These are phyloP conservation scores for Leishmania tropica DNA, from an alignment of 208 protist species.

Conservation along the genomic window DNA sequence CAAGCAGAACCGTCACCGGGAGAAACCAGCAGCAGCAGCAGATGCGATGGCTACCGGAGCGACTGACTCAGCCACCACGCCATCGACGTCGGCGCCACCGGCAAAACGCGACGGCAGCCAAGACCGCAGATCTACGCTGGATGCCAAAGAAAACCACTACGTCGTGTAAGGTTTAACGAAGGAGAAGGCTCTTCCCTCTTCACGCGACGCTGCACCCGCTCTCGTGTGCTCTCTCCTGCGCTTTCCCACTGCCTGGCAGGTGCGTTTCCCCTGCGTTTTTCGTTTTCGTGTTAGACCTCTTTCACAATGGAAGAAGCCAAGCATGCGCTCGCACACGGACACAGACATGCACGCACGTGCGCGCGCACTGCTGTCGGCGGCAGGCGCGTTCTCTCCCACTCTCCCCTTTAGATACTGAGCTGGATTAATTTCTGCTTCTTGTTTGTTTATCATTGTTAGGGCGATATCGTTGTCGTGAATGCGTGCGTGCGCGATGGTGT, in stretches of 20 bases:
- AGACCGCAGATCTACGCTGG: not conserved
- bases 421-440: no score
- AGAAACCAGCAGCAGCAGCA: not conserved
- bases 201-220: not conserved
- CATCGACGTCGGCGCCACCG: not conserved
- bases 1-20: not conserved
- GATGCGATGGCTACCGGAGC: not conserved
- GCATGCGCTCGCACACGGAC: not conserved
- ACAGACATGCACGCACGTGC: not conserved
- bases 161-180: not conserved
- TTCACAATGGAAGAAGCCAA: not conserved
- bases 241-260: not conserved
- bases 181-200: not conserved
- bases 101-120: not conserved
- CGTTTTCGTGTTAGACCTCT: not conserved
- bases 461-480: no score
- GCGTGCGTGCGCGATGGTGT: no score
- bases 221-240: no score
- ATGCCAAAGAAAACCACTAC: constrained; percentile 4
- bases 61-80: not conserved
- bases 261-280: not conserved
- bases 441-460: no score
- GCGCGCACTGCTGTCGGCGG: not conserved
- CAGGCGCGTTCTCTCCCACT: not conserved
- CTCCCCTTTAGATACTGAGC: no score